A percentile compares a stretch with the other conserved stretches of the same genome.
Conservation (phyloP, 148 eudicot genomes). For the Spergularia marina region DNA sequence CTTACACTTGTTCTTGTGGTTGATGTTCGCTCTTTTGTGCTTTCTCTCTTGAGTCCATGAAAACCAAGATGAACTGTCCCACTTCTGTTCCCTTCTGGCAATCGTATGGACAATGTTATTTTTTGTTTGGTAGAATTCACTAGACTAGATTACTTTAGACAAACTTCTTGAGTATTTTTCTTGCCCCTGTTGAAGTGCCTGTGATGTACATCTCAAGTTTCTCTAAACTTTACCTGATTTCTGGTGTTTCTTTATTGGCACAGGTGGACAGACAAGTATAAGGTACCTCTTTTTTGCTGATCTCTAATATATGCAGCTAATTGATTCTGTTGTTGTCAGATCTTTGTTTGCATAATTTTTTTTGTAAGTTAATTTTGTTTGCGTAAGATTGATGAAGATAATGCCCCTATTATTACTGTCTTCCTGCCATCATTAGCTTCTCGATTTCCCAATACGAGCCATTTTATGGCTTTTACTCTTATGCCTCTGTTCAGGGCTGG, state of each 20-base stretch:
- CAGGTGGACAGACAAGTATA: conserved; percentile 99
- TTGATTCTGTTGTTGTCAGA: not conserved
- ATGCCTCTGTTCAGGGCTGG: not conserved
- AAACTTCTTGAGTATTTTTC: too few species aligned
- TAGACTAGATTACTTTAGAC: not conserved
- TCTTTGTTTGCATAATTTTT: conserved; percentile 1
- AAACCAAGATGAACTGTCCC: too few species aligned
- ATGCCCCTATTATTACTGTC: too few species aligned
- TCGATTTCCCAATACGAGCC: not conserved
- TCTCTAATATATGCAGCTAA: conserved; percentile 12
- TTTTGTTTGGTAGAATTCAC: too few species aligned
- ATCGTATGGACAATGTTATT: too few species aligned
- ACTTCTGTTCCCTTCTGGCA: too few species aligned
- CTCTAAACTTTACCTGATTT: conserved; percentile 10
- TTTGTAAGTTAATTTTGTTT: not conserved
- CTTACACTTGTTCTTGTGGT: too few species aligned
- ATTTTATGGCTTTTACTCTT: not conserved
- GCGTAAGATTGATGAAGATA: too few species aligned
- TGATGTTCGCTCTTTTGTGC: too few species aligned
- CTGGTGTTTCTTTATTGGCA: conserved; percentile 29
- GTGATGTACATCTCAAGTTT: not conserved
- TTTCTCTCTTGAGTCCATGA: too few species aligned
- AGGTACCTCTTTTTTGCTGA: conserved; percentile 50
- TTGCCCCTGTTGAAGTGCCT: not conserved
- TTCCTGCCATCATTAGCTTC: not conserved